phyloP scores from a whole-genome alignment of 306 rosid species.

The Quercus robur region DNA sequence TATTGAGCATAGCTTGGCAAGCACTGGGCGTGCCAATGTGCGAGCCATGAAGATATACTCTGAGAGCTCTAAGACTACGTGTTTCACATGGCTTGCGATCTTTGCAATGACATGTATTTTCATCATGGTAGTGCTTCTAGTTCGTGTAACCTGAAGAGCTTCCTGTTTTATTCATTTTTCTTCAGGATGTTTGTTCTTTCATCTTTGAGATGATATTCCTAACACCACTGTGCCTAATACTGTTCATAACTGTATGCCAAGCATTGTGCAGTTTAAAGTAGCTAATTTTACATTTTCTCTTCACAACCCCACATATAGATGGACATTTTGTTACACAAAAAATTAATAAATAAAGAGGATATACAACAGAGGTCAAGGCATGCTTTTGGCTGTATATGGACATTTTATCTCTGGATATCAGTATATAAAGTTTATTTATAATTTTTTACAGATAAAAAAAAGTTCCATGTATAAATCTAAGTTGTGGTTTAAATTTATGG shows the following conservation, averaged over 20 bases:
- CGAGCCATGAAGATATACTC: constrained; percentile 66
- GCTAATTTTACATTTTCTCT: not conserved
- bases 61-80: constrained; percentile 69
- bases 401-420: too few relatives aligned
- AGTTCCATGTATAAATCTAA: too few relatives aligned
- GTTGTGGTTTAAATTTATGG: too few relatives aligned
- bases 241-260: too few relatives aligned
- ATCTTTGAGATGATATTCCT: not conserved
- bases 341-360: too few relatives aligned
- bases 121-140: constrained; percentile 83
- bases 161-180: not conserved
- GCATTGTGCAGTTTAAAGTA: not conserved
- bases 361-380: too few relatives aligned
- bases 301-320: too few relatives aligned
- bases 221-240: not conserved
- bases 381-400: too few relatives aligned
- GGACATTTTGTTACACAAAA: too few relatives aligned
- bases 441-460: too few relatives aligned
- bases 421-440: too few relatives aligned
- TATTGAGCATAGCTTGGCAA: constrained; percentile 82
- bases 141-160: constrained; percentile 60
- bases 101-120: constrained; percentile 71
- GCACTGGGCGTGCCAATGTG: constrained; percentile 74
- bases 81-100: constrained; percentile 75
- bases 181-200: not conserved